A percentile compares a stretch with the other conserved stretches of the same genome.
Evolutionary conservation across 2,329 filamentous ascomycete species (phyloP).

Genomic region (Juglanconis sp.): DNA sequence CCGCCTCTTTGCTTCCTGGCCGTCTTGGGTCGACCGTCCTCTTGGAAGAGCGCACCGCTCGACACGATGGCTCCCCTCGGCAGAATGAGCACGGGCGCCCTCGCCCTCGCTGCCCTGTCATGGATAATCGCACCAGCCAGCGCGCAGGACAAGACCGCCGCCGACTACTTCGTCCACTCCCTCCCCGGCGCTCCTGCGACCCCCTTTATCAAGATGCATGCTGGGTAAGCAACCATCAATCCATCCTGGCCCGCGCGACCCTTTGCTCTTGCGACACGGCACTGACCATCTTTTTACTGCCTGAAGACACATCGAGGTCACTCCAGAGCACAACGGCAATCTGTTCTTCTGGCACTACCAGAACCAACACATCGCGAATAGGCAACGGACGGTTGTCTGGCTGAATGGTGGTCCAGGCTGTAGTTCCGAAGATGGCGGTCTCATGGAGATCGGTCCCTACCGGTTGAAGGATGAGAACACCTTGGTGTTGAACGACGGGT

Average conservation of each 20-base stretch:
- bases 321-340: constrained; percentile 80
- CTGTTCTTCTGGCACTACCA: constrained; percentile 99
- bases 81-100: constrained; percentile 23
- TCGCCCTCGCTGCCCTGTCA: constrained; percentile 38
- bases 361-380: constrained; percentile 91
- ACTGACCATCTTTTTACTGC: neutral
- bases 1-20: constrained; percentile 2
- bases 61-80: constrained; percentile 24
- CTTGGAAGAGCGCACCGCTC: constrained; percentile 4
- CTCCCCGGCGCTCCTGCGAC: constrained; percentile 80
- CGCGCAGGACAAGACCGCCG: constrained; percentile 53
- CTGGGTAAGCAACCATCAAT: constrained; percentile 67
- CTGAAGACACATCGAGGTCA: constrained; percentile 83
- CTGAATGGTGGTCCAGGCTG: constrained; percentile 95
- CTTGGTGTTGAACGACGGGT: constrained; percentile 82
- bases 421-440: constrained; percentile 91
- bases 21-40: constrained; percentile 14
- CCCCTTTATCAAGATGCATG: constrained; percentile 91
- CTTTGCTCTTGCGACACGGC: neutral
- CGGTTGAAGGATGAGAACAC: constrained; percentile 71
- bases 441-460: constrained; percentile 97
- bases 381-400: constrained; percentile 90
- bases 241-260: neutral
- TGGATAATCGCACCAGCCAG: constrained; percentile 33
- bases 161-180: constrained; percentile 84